Evolutionary conservation across 1,284 basidiomycete genomes (phyloP).

Genomic region (Microbotryomycetes sp.): DNA sequence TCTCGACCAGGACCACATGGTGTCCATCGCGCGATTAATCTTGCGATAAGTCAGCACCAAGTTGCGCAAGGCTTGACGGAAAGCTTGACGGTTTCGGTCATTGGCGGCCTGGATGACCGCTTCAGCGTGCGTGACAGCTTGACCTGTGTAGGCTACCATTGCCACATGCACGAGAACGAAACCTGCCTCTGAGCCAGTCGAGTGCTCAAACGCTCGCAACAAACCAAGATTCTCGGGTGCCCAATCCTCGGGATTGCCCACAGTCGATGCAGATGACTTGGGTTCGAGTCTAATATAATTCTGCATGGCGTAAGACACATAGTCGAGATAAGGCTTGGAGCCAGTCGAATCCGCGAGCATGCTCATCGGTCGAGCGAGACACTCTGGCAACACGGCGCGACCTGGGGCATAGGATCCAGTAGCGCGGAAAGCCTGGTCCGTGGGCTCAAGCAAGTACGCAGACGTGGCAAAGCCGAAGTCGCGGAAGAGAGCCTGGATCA

Average conservation of each 20-base stretch:
- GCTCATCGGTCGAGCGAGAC: slow-evolving; percentile 37
- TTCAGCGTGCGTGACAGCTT: slow-evolving; percentile 35
- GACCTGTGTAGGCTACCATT: slow-evolving; percentile 39
- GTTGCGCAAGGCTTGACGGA: slow-evolving; percentile 33
- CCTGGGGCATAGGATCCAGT: slow-evolving; percentile 38
- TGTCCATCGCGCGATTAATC: slow-evolving; percentile 40
- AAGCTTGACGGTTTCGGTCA: slow-evolving; percentile 25
- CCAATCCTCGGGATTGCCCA: slow-evolving; percentile 9
- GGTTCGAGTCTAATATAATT: slow-evolving; percentile 30
- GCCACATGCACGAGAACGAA: slow-evolving; percentile 37
- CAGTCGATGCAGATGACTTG: slow-evolving; percentile 17
- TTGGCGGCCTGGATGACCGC: slow-evolving; percentile 33
- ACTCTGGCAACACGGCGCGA: slow-evolving; percentile 29
- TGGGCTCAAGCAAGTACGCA: slow-evolving; percentile 39
- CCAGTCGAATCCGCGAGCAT: slow-evolving; percentile 37
- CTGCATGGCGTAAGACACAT: slow-evolving; percentile 37
- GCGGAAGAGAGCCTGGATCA: slow-evolving; percentile 40
- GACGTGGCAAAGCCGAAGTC: slow-evolving; percentile 40
- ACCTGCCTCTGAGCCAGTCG: slow-evolving; percentile 35
- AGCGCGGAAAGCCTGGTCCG: slow-evolving; percentile 33
- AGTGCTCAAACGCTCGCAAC: slow-evolving; percentile 38
- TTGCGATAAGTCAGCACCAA: slow-evolving; percentile 30
- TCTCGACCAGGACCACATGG: slow-evolving; percentile 37
- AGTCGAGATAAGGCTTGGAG: slow-evolving; percentile 36
- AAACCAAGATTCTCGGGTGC: slow-evolving; percentile 39